A percentile compares a stretch with the other conserved stretches of the same genome.
phyloP scores from a whole-genome alignment of 495 filamentous ascomycete species.

The Annulohypoxylon moriforme region DNA sequence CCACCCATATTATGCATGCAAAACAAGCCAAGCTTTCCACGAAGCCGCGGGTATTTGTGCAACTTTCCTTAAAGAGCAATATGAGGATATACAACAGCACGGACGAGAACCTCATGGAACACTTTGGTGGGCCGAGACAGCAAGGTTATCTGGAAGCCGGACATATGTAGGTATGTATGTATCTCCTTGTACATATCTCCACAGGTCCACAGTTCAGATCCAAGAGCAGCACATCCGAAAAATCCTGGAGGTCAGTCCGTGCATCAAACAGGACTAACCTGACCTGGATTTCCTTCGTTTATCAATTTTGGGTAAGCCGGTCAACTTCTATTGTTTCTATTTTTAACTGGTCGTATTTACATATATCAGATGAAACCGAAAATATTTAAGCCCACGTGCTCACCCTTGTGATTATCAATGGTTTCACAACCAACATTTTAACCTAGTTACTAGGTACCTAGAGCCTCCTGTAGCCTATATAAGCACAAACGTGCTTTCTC shows the following conservation, averaged over 20 bases:
- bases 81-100: neutral
- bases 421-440: neutral
- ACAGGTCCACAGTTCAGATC: neutral
- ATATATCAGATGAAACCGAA: neutral
- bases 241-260: neutral
- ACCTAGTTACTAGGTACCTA: neutral
- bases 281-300: neutral
- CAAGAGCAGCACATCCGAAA: conserved; percentile 1
- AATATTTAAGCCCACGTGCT: conserved; percentile 1
- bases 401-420: neutral
- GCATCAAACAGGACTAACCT: neutral
- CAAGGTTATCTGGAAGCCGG: neutral
- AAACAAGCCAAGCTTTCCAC: neutral
- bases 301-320: conserved; percentile 1
- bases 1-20: neutral
- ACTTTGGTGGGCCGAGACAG: neutral
- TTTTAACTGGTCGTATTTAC: neutral
- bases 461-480: neutral
- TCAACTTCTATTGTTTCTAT: neutral
- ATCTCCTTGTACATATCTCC: neutral
- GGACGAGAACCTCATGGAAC: neutral
- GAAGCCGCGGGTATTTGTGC: neutral
- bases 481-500: neutral
- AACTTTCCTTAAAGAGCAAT: neutral
- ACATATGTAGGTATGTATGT: neutral